phyloP scores from a whole-genome alignment of 805 yeast species.

The Wickerhamiella sergipiensis region DNA sequence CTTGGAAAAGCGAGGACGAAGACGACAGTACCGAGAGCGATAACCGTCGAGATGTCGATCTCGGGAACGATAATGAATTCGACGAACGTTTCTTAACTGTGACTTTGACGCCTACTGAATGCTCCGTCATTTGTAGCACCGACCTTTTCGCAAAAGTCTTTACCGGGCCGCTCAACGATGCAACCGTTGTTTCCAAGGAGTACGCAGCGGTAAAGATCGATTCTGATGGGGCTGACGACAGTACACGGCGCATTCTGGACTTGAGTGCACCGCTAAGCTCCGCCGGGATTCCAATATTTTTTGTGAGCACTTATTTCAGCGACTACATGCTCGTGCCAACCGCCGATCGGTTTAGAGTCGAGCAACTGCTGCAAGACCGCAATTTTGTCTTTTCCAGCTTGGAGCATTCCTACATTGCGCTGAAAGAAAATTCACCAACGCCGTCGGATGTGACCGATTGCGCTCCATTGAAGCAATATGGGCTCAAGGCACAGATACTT shows the following conservation, averaged over 20 bases:
- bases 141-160: slow-evolving; percentile 29
- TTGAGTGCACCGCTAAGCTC: slow-evolving; percentile 45
- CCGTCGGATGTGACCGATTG: slow-evolving; percentile 5
- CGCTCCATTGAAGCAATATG: slow-evolving; percentile 1
- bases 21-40: neutral
- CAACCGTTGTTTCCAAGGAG: slow-evolving; percentile 29
- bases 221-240: slow-evolving; percentile 43
- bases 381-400: slow-evolving; percentile 33
- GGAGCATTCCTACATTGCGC: slow-evolving; percentile 30
- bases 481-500: neutral
- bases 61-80: slow-evolving; percentile 9
- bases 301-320: slow-evolving; percentile 48
- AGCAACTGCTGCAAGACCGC: slow-evolving; percentile 30
- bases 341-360: slow-evolving; percentile 31
- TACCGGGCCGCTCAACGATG: slow-evolving; percentile 27
- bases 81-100: slow-evolving; percentile 39
- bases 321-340: slow-evolving; percentile 50
- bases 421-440: neutral
- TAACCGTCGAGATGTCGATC: neutral
- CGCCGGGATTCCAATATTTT: slow-evolving; percentile 44
- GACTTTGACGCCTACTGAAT: slow-evolving; percentile 49
- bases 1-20: slow-evolving; percentile 11
- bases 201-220: slow-evolving; percentile 46
- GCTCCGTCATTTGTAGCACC: slow-evolving; percentile 43
- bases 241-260: slow-evolving; percentile 36